phyloP scores from a whole-genome alignment of 371 early-diverging fungal genomes.

The Rhizopus stolonifer region DNA sequence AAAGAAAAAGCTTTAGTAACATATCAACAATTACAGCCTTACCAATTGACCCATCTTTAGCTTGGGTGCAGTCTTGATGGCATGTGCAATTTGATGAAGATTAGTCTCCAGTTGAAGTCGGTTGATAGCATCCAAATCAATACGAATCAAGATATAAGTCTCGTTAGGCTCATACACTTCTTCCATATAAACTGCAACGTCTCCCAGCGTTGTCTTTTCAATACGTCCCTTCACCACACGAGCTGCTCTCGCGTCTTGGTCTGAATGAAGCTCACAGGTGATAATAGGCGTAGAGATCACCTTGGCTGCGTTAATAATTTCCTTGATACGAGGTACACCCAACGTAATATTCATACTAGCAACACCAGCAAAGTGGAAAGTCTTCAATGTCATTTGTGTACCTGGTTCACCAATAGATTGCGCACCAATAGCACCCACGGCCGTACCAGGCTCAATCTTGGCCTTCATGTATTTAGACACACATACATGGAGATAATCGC shows the following conservation, averaged over 20 bases:
- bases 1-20: too few relatives aligned
- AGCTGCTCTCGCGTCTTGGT: conserved; percentile 72
- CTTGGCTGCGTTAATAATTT: conserved; percentile 93
- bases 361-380: conserved; percentile 99
- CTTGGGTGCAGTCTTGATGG: conserved; percentile 81
- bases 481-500: conserved; percentile 77
- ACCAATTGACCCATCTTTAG: conserved; percentile 78
- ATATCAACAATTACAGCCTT: too few relatives aligned
- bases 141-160: conserved; percentile 75
- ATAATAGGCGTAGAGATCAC: conserved; percentile 96
- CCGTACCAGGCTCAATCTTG: conserved; percentile 93
- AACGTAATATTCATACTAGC: conserved; percentile 98
- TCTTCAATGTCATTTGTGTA: conserved; percentile 99
- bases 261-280: conserved; percentile 72
- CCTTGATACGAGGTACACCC: conserved; percentile 99
- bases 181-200: conserved; percentile 90
- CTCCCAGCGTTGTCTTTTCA: conserved; percentile 87
- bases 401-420: conserved; percentile 99
- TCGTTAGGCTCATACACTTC: conserved; percentile 80
- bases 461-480: conserved; percentile 82
- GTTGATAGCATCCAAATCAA: conserved; percentile 80
- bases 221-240: conserved; percentile 95
- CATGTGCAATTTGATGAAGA: conserved; percentile 71
- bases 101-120: conserved; percentile 83
- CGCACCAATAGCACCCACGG: conserved; percentile 97